phyloP scores from a whole-genome alignment of 2,329 filamentous ascomycete species.

The Ascosphaera aggregata region DNA sequence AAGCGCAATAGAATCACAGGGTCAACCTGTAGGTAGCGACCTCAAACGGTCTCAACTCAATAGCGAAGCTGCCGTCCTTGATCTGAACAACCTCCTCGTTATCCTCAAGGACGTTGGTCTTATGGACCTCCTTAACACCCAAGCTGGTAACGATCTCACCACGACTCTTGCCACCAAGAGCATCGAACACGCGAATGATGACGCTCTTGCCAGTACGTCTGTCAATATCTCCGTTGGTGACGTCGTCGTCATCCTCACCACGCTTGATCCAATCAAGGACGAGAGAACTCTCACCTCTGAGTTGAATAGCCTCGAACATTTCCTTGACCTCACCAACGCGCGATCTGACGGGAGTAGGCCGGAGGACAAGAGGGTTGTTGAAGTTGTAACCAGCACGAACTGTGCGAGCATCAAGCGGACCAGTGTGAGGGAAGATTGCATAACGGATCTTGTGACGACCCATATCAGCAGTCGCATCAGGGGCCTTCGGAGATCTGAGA shows the following conservation, averaged over 20 bases:
- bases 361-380: conserved; percentile 52
- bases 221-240: conserved; percentile 32
- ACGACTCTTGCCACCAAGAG: conserved; percentile 55
- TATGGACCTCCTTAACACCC: conserved; percentile 52
- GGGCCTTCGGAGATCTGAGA: conserved; percentile 71
- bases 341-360: conserved; percentile 11
- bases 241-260: conserved; percentile 66
- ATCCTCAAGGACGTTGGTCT: conserved; percentile 76
- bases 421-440: conserved; percentile 69
- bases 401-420: conserved; percentile 45
- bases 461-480: conserved; percentile 88
- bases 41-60: conserved; percentile 59
- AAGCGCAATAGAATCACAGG: conserved; percentile 13
- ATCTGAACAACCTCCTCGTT: conserved; percentile 44
- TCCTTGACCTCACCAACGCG: conserved; percentile 8
- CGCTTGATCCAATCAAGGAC: conserved; percentile 82
- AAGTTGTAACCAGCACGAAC: conserved; percentile 73
- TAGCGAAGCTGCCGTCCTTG: conserved; percentile 17
- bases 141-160: conserved; percentile 46
- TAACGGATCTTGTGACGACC: conserved; percentile 69
- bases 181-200: conserved; percentile 70
- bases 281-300: conserved; percentile 42
- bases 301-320: conserved; percentile 33
- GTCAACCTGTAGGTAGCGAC: conserved; percentile 57
- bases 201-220: conserved; percentile 52